These are phyloP conservation scores for Salix exigua DNA, from an alignment of 345 rosid genomes.

Conservation along the genomic window DNA sequence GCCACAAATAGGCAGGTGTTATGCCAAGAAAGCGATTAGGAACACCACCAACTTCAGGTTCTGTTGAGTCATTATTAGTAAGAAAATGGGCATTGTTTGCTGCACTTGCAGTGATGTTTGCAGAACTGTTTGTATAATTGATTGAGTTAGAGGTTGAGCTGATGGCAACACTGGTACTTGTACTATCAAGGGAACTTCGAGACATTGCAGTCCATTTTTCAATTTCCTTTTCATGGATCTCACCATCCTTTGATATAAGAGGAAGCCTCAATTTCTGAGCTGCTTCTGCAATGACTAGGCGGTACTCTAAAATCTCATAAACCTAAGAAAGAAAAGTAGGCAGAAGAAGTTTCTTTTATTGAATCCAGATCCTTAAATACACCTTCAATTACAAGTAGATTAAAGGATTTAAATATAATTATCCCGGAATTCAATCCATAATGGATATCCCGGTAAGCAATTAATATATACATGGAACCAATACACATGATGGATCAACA, in stretches of 20 bases:
- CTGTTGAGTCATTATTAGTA: conserved; percentile 46
- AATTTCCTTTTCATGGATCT: conserved; percentile 85
- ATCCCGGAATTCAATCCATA: not conserved
- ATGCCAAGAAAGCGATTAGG: conserved; percentile 90
- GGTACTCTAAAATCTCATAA: conserved; percentile 84
- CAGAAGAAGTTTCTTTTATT: not conserved
- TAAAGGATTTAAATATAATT: not conserved
- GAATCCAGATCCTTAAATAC: not conserved
- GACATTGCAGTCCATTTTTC: conserved; percentile 88
- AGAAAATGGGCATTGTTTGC: conserved; percentile 27
- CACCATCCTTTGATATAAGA: conserved; percentile 85
- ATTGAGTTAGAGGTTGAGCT: conserved; percentile 72
- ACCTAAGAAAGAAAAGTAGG: conserved; percentile 42
- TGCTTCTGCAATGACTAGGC: conserved; percentile 89
- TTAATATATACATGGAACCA: too few species aligned
- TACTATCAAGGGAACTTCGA: conserved; percentile 83
- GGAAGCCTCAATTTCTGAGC: conserved; percentile 95
- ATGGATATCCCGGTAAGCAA: not conserved
- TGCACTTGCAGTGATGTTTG: conserved; percentile 44
- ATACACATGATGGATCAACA: too few species aligned
- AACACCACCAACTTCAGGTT: conserved; percentile 85
- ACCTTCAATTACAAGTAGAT: not conserved
- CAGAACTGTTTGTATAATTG: conserved; percentile 52
- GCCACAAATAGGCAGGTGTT: conserved; percentile 80
- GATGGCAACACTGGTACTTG: conserved; percentile 59